Percentiles rank a stretch among this genome's conserved stretches.
phyloP scores from a whole-genome alignment of 768 basidiomycete genomes.

The Mycena metata region DNA sequence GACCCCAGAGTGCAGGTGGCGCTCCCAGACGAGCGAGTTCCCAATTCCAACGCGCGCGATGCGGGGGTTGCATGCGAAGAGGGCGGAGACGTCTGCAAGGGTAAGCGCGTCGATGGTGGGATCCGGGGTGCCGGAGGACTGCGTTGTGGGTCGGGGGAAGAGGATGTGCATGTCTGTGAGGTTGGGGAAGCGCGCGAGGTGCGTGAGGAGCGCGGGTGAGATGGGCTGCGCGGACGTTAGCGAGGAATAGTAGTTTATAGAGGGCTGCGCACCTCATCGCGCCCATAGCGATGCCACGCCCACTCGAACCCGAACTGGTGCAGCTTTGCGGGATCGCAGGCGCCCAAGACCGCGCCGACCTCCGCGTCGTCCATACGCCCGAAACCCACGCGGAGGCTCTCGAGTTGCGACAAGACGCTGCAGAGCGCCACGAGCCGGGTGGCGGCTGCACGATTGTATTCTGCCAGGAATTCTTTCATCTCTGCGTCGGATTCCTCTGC shows the following conservation, averaged over 20 bases:
- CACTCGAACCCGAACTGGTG: constrained; percentile 21
- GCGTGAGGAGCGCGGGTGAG: constrained; percentile 31
- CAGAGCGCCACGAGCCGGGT: too few species aligned
- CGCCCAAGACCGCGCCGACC: constrained; percentile 3
- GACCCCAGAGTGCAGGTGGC: too few species aligned
- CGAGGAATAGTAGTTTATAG: too few species aligned
- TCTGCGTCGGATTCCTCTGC: too few species aligned
- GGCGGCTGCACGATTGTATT: too few species aligned
- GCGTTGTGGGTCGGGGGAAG: constrained; percentile 37
- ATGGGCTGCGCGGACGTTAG: constrained; percentile 19
- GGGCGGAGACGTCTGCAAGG: too few species aligned
- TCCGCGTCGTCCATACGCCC: constrained; percentile 13
- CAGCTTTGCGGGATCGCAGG: constrained; percentile 25
- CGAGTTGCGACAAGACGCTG: too few species aligned
- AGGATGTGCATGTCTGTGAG: constrained; percentile 42
- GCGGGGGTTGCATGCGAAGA: too few species aligned
- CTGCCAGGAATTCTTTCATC: too few species aligned
- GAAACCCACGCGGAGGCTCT: too few species aligned
- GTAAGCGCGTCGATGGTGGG: background rate
- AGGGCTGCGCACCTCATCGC: constrained; percentile 14
- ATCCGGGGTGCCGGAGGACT: constrained; percentile 4
- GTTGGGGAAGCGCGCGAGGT: constrained; percentile 34
- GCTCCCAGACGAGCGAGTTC: too few species aligned
- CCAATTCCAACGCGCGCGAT: too few species aligned
- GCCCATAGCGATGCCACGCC: constrained; percentile 12